Evolutionary conservation across 257 asterid species (phyloP), one percentile per base, ranked within the genome.

Genomic region (Fraxinus americana): DNA sequence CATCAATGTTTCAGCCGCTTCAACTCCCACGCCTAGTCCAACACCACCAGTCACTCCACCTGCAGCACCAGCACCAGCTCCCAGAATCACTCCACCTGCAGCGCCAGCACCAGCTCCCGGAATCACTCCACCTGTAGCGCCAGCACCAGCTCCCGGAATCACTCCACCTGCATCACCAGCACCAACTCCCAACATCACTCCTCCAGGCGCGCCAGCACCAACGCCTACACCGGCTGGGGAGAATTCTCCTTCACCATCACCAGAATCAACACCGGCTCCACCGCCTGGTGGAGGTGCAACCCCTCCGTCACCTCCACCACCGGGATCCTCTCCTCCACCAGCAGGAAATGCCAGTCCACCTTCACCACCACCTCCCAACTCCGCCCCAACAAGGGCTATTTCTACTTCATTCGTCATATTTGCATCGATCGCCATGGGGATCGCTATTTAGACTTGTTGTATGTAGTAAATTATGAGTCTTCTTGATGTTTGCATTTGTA

Each of bases 1-100:
- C 8, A 85, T 92, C 85, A 87, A 78, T 50, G 95, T 90, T 74
- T 30, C 92, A 1, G 71, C 86, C 8, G 5, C 87, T 41, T 61
- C 89, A 0, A n/a, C 80, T 14, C 34, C 66, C 29, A 4, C 75
- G 61, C 76, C 94, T 3, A 6, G 80, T 21, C 88, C 52, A 43
- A 43, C 13, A 27, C 25, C 36, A 34, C 36, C 36, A 5, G 36
- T 34, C 36, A 34, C 36, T 34, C 36, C 36, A 34, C 36, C 78
- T 25, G 54, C 80, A n/a, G 2, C 83, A 1, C 78, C 92, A 0
- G 32, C 88, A 10, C 87, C 86, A 0, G 34, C 87, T 4, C 45
- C 82, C 0, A 2, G 78, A 2, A n/a, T 82, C 1, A 32, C 81
- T 4, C 77, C 80, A 1, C 21, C 79, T n/a, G 74, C 77, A 17